A percentile compares a stretch with the other conserved stretches of the same genome.
Evolutionary conservation across 2,329 filamentous ascomycete species (phyloP).

Genomic region (Aureobasidium melanogenum): DNA sequence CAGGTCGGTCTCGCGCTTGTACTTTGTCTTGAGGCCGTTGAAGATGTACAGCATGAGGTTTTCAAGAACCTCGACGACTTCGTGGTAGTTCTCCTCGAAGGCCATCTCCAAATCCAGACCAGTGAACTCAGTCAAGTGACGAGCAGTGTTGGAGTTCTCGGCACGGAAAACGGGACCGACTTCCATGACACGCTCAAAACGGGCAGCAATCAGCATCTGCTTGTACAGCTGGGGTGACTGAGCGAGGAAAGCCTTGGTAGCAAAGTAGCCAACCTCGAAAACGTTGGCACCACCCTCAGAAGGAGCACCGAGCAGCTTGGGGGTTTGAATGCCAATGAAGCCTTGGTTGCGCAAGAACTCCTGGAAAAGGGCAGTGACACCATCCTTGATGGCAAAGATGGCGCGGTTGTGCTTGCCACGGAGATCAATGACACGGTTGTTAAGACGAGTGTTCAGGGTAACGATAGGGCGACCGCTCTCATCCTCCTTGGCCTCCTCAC

Average conservation of each 20-base stretch:
- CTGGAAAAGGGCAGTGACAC: slow-evolving; percentile 61
- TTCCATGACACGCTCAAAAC: slow-evolving; percentile 68
- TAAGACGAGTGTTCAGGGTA: slow-evolving; percentile 72
- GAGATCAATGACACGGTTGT: slow-evolving; percentile 90
- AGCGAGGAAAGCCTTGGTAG: slow-evolving; percentile 68
- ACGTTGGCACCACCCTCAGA: slow-evolving; percentile 91
- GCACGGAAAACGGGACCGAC: slow-evolving; percentile 76
- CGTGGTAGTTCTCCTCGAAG: slow-evolving; percentile 68
- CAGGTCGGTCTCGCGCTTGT: slow-evolving; percentile 62
- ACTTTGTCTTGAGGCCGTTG: slow-evolving; percentile 59
- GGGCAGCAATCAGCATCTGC: slow-evolving; percentile 74
- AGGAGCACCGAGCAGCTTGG: slow-evolving; percentile 79
- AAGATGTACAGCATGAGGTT: slow-evolving; percentile 71
- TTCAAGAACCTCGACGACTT: slow-evolving; percentile 65
- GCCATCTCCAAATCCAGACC: slow-evolving; percentile 88
- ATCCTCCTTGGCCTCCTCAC: slow-evolving; percentile 43
- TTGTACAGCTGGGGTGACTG: slow-evolving; percentile 83
- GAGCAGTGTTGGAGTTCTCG: slow-evolving; percentile 76
- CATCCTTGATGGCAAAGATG: slow-evolving; percentile 63
- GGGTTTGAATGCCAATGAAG: slow-evolving; percentile 80
- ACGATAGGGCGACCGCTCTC: slow-evolving; percentile 57
- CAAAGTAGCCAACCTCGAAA: slow-evolving; percentile 85
- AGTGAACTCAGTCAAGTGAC: slow-evolving; percentile 83
- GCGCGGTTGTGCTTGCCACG: slow-evolving; percentile 85
- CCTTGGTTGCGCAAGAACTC: slow-evolving; percentile 68